These are phyloP conservation scores for Citrus sp. DNA, from an alignment of 345 rosid species.

Conservation along the genomic window DNA sequence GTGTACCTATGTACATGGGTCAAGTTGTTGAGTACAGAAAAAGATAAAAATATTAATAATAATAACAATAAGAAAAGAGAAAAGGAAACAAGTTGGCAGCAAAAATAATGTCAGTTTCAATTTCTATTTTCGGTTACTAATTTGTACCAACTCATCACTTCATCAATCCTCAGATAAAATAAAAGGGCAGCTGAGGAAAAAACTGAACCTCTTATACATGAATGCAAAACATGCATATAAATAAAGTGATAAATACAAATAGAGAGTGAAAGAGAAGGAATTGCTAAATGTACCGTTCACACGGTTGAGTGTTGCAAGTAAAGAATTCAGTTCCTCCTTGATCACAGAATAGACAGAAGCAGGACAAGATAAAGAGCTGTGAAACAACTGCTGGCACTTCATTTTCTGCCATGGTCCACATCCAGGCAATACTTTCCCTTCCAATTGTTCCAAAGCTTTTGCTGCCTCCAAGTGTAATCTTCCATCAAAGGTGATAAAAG, in stretches of 20 bases:
- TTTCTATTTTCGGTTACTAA: neutral
- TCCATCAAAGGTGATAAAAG: conserved; percentile 69
- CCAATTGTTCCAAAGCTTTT: conserved; percentile 78
- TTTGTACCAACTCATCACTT: neutral
- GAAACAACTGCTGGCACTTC: conserved; percentile 69
- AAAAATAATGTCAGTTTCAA: neutral
- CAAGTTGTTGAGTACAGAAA: neutral
- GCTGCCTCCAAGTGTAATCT: conserved; percentile 93
- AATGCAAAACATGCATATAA: neutral
- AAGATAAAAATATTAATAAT: too few relatives aligned
- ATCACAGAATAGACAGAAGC: conserved; percentile 56
- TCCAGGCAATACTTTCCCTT: conserved; percentile 66
- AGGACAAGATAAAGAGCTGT: conserved; percentile 68
- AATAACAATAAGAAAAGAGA: too few relatives aligned
- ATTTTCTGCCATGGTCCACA: conserved; percentile 80
- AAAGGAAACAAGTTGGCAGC: neutral
- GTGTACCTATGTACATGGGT: neutral
- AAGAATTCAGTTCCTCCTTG: conserved; percentile 47
- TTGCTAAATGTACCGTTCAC: conserved; percentile 40
- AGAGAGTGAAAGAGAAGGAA: neutral
- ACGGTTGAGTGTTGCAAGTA: conserved; percentile 36
- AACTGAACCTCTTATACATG: neutral
- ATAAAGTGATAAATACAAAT: neutral
- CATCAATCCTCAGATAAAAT: neutral
- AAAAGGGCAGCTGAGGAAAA: neutral